Evolutionary conservation across 345 rosid species (phyloP), one percentile per base, ranked within the genome.

Genomic region (Turnera subulata): DNA sequence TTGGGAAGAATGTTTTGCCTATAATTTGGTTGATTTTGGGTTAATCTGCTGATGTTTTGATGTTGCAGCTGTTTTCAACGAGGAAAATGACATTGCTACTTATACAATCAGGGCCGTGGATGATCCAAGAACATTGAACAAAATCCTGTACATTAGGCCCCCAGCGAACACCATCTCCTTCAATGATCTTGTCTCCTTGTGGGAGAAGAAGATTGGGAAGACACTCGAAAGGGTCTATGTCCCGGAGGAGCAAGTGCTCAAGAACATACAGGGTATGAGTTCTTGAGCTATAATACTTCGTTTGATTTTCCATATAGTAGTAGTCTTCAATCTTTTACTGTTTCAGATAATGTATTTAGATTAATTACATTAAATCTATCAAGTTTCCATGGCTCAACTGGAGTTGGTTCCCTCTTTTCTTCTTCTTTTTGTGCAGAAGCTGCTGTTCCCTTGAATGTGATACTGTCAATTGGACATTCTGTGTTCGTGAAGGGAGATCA

Each of bases 111-210:
- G 43, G 52, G 74, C 75, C 0, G 76, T 68, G 47, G 74, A 59
- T 32, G 73, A 71, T 49, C 68, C 73, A 10, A 56, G 76, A 59
- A 68, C 80, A n/a, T 8, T 71, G 59, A 77, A 69, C 75, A 73
- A 69, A 62, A 58, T 52, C 25, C 60, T 76, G 19, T 47, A 56
- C 33, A 13, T 76, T 0, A 65, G 25, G 46, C 72, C 69, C 4
- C 73, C 70, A 1, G 45, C 26, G 3, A 77, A 73, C 22, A 44
- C 53, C 7, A 42, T 19, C 44, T 54, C 70, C 2, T 73, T 53
- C 64, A 65, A 66, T 23, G 75, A 76, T 33, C 53, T 76, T 10
- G 67, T 69, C 39, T 46, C 67, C 6, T 23, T 73, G 9, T 62
- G 69, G 73, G 75, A 73, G 75, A 73, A 53, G 58, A 73, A 73